Evolutionary conservation across 352 stramenopile genomes (phyloP).

Genomic region (Globisporangium spiculum): DNA sequence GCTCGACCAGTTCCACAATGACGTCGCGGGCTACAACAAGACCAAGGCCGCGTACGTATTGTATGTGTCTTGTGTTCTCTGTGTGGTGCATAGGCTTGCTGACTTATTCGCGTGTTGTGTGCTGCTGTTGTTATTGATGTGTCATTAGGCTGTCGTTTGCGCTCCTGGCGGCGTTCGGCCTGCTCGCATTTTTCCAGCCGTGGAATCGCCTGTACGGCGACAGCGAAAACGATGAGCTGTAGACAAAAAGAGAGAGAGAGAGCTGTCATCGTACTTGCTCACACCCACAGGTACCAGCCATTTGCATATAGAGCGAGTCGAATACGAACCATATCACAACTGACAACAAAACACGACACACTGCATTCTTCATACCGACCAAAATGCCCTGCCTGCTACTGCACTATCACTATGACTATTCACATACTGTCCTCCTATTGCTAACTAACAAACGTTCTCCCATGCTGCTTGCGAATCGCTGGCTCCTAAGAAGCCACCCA

Average conservation of each 20-base stretch:
- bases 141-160: constrained; percentile 36
- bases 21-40: constrained; percentile 74
- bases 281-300: neutral
- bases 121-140: neutral
- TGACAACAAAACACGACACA: neutral
- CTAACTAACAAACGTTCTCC: neutral
- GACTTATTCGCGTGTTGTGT: neutral
- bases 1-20: constrained; percentile 74
- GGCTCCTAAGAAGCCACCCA: neutral
- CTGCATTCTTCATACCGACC: neutral
- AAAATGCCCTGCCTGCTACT: neutral
- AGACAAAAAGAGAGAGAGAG: constrained; percentile 13
- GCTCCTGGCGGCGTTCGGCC: constrained; percentile 49
- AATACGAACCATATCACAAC: neutral
- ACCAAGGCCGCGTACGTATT: constrained; percentile 70
- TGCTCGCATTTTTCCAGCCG: constrained; percentile 76
- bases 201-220: constrained; percentile 33
- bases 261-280: neutral
- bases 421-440: neutral
- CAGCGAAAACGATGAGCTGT: constrained; percentile 42
- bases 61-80: neutral
- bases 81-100: neutral
- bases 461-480: neutral
- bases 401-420: neutral
- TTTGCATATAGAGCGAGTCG: neutral